Evolutionary conservation across 805 yeast species (phyloP).

Genomic region (Candida quercuum): DNA sequence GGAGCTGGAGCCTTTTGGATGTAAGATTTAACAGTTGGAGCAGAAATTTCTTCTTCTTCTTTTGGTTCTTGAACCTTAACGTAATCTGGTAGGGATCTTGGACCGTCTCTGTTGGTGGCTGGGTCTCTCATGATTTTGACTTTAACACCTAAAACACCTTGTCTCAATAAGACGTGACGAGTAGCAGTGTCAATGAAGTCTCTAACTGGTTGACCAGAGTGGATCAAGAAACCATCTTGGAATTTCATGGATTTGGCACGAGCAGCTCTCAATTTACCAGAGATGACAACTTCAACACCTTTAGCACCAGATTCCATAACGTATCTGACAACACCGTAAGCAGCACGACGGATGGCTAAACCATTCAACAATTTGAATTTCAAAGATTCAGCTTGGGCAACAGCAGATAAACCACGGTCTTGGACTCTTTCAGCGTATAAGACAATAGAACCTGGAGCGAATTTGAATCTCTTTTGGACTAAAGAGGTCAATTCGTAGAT

Average conservation of each 20-base stretch:
- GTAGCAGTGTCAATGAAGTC: conserved; percentile 99
- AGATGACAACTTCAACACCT: conserved; percentile 99
- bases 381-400: conserved; percentile 99
- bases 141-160: conserved; percentile 99
- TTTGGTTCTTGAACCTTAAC: conserved; percentile 91
- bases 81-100: conserved; percentile 91
- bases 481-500: conserved; percentile 97
- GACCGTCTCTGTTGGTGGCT: conserved; percentile 77
- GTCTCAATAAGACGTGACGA: conserved; percentile 99
- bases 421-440: conserved; percentile 98
- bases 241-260: conserved; percentile 99
- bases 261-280: conserved; percentile 99
- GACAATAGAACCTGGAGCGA: conserved; percentile 87
- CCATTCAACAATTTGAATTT: conserved; percentile 97
- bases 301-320: conserved; percentile 99
- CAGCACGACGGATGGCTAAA: conserved; percentile 99
- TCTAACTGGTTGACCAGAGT: conserved; percentile 99
- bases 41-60: conserved; percentile 80
- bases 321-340: conserved; percentile 99
- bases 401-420: conserved; percentile 99
- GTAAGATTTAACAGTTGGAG: conserved; percentile 82
- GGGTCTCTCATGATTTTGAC: conserved; percentile 99
- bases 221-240: conserved; percentile 99
- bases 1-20: conserved; percentile 29
- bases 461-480: conserved; percentile 98